These are phyloP conservation scores for Allium cepa DNA, from an alignment of 106 monocot species.

Conservation along the genomic window DNA sequence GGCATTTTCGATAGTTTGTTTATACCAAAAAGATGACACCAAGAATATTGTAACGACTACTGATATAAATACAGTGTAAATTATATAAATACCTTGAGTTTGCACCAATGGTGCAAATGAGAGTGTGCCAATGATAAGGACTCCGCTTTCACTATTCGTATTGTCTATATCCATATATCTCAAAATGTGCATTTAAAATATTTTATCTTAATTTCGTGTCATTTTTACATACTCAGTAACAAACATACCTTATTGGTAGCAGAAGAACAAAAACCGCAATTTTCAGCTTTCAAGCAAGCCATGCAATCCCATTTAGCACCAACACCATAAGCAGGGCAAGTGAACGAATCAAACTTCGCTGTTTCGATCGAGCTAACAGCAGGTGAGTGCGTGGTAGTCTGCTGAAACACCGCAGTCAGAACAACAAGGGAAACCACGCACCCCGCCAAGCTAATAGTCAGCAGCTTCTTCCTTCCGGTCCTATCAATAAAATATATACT, in stretches of 20 bases:
- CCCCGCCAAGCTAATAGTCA: slow-evolving; percentile 50
- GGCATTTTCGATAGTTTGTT: too few relatives aligned
- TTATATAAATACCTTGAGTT: too few relatives aligned
- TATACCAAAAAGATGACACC: too few relatives aligned
- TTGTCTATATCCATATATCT: too few relatives aligned
- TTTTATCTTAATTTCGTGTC: background rate
- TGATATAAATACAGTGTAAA: too few relatives aligned
- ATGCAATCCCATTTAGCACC: slow-evolving; percentile 33
- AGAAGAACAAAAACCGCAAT: slow-evolving; percentile 79
- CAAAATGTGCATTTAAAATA: background rate
- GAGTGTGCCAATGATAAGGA: too few relatives aligned
- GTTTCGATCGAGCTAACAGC: slow-evolving; percentile 34
- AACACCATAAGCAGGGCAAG: slow-evolving; percentile 46
- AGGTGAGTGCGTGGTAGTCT: slow-evolving; percentile 49
- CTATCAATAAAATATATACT: slow-evolving; percentile 81
- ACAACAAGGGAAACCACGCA: slow-evolving; percentile 47
- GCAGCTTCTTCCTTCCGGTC: slow-evolving; percentile 65
- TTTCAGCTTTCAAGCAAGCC: slow-evolving; percentile 54
- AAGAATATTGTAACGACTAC: too few relatives aligned
- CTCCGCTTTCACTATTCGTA: too few relatives aligned
- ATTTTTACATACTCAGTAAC: too few relatives aligned
- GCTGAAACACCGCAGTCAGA: slow-evolving; percentile 53
- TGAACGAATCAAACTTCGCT: slow-evolving; percentile 21
- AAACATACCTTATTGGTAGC: slow-evolving; percentile 43
- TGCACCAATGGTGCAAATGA: too few relatives aligned